These are phyloP conservation scores for Colletotrichum shisoi DNA, from an alignment of 2,329 filamentous ascomycete species.

Conservation along the genomic window DNA sequence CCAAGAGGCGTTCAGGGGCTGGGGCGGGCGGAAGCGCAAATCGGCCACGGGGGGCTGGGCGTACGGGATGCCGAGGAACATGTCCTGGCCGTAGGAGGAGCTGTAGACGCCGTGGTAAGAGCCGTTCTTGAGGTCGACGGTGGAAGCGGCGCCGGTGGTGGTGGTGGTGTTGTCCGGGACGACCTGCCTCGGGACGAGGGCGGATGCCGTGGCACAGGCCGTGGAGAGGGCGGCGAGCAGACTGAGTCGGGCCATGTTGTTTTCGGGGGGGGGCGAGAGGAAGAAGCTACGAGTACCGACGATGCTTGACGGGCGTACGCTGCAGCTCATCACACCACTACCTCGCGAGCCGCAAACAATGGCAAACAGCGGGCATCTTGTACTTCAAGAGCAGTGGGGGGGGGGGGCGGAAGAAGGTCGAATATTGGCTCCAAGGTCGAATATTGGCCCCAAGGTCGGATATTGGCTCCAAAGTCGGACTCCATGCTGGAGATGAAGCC, in stretches of 20 bases:
- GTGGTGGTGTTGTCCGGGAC: conserved; percentile 18
- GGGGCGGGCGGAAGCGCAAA: conserved; percentile 61
- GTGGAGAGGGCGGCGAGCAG: conserved; percentile 28
- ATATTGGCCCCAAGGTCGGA: conserved; percentile 28
- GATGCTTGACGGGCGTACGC: conserved; percentile 19
- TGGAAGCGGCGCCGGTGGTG: conserved; percentile 19
- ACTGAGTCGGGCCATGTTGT: conserved; percentile 28
- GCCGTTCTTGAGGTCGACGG: conserved; percentile 33
- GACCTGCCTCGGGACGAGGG: conserved; percentile 29
- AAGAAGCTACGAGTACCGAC: not conserved
- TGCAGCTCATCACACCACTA: not conserved
- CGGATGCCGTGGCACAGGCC: conserved; percentile 32
- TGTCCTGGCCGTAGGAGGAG: conserved; percentile 56
- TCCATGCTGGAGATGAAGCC: conserved; percentile 34
- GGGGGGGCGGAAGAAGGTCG: conserved; percentile 19
- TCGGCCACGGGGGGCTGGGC: conserved; percentile 61
- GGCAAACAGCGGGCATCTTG: conserved; percentile 15
- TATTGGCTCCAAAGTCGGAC: conserved; percentile 4
- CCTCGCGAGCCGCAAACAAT: too few relatives aligned
- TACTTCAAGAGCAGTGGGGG: conserved; percentile 13
- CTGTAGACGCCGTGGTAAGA: conserved; percentile 55
- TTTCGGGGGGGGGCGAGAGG: not conserved
- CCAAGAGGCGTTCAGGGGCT: conserved; percentile 58
- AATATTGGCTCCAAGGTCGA: conserved; percentile 20
- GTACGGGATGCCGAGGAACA: conserved; percentile 65